phyloP scores from a whole-genome alignment of 2,329 filamentous ascomycete genomes.

The Fusarium sp. region DNA sequence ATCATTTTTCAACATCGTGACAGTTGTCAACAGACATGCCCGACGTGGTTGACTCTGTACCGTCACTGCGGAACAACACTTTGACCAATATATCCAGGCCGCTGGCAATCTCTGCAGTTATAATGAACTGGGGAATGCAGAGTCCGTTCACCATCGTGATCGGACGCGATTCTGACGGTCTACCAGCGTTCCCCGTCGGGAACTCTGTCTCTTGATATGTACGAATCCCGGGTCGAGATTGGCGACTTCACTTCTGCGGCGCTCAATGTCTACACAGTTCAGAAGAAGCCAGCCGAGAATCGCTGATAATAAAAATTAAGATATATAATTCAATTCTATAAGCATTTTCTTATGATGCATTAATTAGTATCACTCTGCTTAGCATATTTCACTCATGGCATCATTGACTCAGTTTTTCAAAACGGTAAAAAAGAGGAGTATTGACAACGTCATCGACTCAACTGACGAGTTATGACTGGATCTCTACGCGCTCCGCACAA shows the following conservation, averaged over 20 bases:
- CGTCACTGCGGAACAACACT: too few species aligned
- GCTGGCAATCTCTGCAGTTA: background rate
- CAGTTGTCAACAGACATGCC: too few species aligned
- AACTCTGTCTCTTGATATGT: background rate
- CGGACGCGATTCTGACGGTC: accelerated
- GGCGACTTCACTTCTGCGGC: background rate
- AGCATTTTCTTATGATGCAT: too few species aligned
- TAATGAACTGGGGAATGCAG: background rate
- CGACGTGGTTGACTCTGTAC: too few species aligned
- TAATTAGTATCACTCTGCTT: accelerated
- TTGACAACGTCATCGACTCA: constrained; percentile 27
- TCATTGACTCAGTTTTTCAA: constrained; percentile 9
- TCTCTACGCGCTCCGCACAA: background rate
- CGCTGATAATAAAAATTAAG: accelerated
- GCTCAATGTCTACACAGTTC: too few species aligned
- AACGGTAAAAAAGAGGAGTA: constrained; percentile 2
- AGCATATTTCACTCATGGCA: background rate
- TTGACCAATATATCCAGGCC: too few species aligned
- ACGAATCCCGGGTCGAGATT: background rate
- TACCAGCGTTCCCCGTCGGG: too few species aligned
- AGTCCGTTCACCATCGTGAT: accelerated
- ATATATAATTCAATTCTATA: background rate
- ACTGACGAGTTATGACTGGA: constrained; percentile 17
- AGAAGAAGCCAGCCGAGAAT: accelerated
- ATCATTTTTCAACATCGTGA: too few species aligned